Base-by-base conservation (phyloP, 2,329 filamentous ascomycete species). In the Arthrocladium fulminans region DNA sequence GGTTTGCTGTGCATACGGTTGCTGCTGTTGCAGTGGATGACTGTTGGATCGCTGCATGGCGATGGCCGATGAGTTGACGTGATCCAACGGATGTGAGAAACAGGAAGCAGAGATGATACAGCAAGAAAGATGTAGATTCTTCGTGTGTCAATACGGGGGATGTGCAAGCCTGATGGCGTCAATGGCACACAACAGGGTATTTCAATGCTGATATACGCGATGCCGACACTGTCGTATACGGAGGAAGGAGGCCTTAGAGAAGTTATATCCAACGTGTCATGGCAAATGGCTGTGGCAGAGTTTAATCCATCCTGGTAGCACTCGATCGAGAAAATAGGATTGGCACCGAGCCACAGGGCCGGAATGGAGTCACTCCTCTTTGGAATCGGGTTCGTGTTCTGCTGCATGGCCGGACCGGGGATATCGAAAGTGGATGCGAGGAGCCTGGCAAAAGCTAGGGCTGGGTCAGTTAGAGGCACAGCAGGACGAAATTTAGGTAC, bases 1-100 rank as follows among this genome's bases (percentile, higher is more conserved):
- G 10, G 49, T 51, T 52, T 53, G 35, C 44, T 48, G 46, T 48
- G 32, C 38, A 39, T 38, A 38, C 23, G 24, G 32, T 12, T 47
- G 44, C 23, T 39, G 51, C 23, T 39, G 51, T n/a, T 48, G 50
- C 44, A 57, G 54, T 37, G 56, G 50, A 47, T 58, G 57, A 39
- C 50, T 55, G 29, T 56, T 52, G 51, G 49, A 57, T 38, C 51
- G 54, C 32, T 58, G 55, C 56, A 57, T 57, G 19, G 13, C 24
- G 22, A 3, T 22, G 22, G 7, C 24, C 12, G 15, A 24, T 4
- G 20, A 3, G 3, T 25, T 27, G 22, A 10, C 7, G 3, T 12
- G 22, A 3, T 42, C 5, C 3, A 25, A 24, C 19, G 27, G 22
- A 15, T 25, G 12, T 6, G 39, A n/a, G 39, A n/a, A n/a, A 19